Evolutionary conservation across 1,139 yeast species (phyloP).

Genomic region (Kodamaea alishanica): DNA sequence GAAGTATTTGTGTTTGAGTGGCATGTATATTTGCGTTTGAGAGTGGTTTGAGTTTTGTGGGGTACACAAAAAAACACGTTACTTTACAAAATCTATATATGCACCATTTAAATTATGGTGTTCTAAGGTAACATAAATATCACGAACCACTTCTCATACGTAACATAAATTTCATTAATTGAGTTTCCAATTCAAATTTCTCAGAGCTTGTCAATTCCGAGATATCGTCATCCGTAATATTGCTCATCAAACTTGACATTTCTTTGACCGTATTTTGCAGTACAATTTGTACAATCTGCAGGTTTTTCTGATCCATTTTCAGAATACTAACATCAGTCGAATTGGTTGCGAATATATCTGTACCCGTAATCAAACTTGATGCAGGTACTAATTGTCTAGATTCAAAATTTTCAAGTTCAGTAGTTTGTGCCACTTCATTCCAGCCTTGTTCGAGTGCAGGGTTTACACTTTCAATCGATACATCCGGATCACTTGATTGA

Average conservation of each 20-base stretch:
- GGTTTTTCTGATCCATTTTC: background rate
- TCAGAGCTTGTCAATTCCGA: constrained; percentile 17
- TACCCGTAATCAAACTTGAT: constrained; percentile 1
- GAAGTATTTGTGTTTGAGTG: too few species aligned
- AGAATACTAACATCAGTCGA: too few species aligned
- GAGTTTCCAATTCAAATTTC: constrained; percentile 29
- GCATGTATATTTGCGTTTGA: too few species aligned
- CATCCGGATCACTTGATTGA: constrained; percentile 1
- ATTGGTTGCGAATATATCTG: too few species aligned
- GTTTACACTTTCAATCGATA: constrained; percentile 5
- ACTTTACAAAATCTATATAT: background rate
- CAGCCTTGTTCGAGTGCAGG: constrained; percentile 3
- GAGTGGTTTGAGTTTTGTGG: too few species aligned
- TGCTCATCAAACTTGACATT: constrained; percentile 4
- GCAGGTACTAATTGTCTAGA: constrained; percentile 3
- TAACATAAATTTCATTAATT: constrained; percentile 31
- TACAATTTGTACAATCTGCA: background rate
- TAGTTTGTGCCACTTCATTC: background rate
- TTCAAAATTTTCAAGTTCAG: background rate
- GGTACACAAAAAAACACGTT: background rate
- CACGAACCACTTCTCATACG: constrained; percentile 20
- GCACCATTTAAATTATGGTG: background rate
- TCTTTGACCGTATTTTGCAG: background rate
- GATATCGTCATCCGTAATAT: constrained; percentile 16
- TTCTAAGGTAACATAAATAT: background rate